Conservation (phyloP, 805 yeast genomes). For the Zygotorulaspora florentina region DNA sequence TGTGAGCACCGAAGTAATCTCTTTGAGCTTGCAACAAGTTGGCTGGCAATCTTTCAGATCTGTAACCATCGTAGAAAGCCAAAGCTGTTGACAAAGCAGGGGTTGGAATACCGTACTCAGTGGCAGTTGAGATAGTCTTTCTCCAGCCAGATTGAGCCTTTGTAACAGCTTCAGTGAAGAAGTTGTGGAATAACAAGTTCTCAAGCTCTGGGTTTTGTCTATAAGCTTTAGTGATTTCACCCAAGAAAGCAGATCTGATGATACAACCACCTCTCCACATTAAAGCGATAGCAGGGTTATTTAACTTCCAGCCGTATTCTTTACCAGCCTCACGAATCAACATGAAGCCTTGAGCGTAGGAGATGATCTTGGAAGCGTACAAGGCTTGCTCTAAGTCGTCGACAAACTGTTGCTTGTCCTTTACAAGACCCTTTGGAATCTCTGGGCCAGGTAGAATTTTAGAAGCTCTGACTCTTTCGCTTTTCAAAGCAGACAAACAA, state of each 20-base stretch:
- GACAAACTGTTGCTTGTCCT: constrained; percentile 77
- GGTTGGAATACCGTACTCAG: constrained; percentile 87
- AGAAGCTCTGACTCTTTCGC: constrained; percentile 86
- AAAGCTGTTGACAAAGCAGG: constrained; percentile 98
- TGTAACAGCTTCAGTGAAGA: constrained; percentile 85
- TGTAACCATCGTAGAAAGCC: constrained; percentile 97
- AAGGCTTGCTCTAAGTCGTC: constrained; percentile 97
- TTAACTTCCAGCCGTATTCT: constrained; percentile 94
- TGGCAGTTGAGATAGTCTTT: constrained; percentile 72
- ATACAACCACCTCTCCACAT: constrained; percentile 99
- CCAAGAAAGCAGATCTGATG: constrained; percentile 97
- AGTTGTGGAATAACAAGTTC: constrained; percentile 91
- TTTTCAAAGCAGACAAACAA: constrained; percentile 88
- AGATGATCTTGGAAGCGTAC: constrained; percentile 96
- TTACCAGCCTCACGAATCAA: constrained; percentile 96
- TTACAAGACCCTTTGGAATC: constrained; percentile 55
- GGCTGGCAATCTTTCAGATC: constrained; percentile 93
- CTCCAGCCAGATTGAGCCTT: constrained; percentile 98
- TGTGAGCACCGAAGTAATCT: constrained; percentile 99
- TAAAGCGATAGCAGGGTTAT: constrained; percentile 96
- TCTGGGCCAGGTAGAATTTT: constrained; percentile 74
- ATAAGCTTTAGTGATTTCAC: constrained; percentile 94
- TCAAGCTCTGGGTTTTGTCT: constrained; percentile 89
- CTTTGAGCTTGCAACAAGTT: constrained; percentile 99
- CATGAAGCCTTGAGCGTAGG: constrained; percentile 99